Conservation (phyloP, 306 rosid genomes). For the Hippophae rhamnoides region DNA sequence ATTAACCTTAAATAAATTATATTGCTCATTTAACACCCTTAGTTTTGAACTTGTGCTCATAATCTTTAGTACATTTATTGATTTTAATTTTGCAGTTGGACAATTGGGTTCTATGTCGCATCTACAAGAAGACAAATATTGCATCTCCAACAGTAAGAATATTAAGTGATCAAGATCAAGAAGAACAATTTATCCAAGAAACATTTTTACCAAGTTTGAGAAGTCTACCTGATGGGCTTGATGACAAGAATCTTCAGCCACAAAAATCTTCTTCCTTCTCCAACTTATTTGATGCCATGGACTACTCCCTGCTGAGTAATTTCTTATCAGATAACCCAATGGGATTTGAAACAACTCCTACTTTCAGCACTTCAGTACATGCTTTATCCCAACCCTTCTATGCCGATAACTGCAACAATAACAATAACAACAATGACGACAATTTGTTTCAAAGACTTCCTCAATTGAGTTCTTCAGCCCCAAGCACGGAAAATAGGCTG, state of each 20-base stretch:
- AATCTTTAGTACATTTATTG: too few species aligned
- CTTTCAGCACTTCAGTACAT: constrained; percentile 12
- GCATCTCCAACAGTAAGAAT: constrained; percentile 17
- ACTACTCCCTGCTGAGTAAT: constrained; percentile 40
- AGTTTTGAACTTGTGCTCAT: too few species aligned
- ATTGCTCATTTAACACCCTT: too few species aligned
- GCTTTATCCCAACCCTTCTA: constrained; percentile 14
- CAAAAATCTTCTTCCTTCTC: constrained; percentile 52
- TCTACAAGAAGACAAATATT: constrained; percentile 38
- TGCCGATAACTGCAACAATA: not conserved
- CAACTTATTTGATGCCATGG: constrained; percentile 46
- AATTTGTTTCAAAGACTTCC: constrained; percentile 24
- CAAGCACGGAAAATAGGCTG: constrained; percentile 21
- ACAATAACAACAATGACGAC: not conserved
- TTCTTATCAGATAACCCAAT: constrained; percentile 34
- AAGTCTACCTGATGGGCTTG: not conserved
- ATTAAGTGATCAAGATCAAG: constrained; percentile 17
- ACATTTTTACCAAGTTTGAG: constrained; percentile 19
- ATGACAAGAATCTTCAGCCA: constrained; percentile 20
- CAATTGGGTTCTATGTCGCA: constrained; percentile 54
- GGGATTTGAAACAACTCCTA: constrained; percentile 21
- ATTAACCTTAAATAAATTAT: too few species aligned
- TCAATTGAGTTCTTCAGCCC: constrained; percentile 16
- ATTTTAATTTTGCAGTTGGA: constrained; percentile 31
- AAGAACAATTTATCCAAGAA: constrained; percentile 19